Conservation (phyloP, 1,284 basidiomycete species). For the Melampsora americana region DNA sequence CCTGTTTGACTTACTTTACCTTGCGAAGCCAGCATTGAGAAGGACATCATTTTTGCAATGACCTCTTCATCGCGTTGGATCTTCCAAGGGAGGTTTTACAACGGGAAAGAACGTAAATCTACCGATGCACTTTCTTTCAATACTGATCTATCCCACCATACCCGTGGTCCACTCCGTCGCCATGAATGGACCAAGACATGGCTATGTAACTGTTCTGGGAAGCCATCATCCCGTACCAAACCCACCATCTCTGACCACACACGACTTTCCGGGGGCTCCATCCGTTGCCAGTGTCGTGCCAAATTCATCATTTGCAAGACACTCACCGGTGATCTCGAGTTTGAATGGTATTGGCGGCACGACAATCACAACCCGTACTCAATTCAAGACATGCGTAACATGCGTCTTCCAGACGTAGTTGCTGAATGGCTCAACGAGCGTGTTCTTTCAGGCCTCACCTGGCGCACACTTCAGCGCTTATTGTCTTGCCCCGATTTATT, state of each 20-base stretch:
- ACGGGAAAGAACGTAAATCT: neutral
- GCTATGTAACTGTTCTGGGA: neutral
- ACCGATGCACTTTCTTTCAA: neutral
- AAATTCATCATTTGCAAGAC: neutral
- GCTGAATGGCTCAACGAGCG: too few species aligned
- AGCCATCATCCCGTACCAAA: neutral
- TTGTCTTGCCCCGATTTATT: too few species aligned
- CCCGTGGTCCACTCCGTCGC: neutral
- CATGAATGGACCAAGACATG: neutral
- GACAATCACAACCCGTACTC: neutral
- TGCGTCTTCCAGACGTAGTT: too few species aligned
- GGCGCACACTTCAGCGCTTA: too few species aligned
- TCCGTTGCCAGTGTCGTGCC: neutral
- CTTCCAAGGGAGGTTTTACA: neutral
- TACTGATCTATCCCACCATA: neutral
- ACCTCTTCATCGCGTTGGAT: neutral
- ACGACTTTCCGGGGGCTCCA: neutral
- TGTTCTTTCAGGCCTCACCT: too few species aligned
- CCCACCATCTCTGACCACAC: neutral
- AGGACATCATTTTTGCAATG: neutral
- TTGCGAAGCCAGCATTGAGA: neutral
- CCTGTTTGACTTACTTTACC: neutral
- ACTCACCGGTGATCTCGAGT: neutral
- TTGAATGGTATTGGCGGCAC: neutral
- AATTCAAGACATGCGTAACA: neutral